phyloP scores from a whole-genome alignment of 164 flowering plant genomes.

The Kingdonia uniflora region DNA sequence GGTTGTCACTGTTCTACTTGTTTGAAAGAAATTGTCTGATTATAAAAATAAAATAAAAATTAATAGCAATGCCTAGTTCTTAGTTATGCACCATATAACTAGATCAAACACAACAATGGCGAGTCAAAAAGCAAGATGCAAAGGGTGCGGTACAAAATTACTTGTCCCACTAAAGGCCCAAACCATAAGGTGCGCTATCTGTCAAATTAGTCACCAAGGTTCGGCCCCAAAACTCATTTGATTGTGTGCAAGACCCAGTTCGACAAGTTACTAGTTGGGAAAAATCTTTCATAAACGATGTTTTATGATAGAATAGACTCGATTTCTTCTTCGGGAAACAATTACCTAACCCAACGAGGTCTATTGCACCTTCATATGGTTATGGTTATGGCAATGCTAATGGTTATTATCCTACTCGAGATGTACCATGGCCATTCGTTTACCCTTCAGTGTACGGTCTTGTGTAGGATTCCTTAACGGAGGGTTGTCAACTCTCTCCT shows the following conservation, averaged over 20 bases:
- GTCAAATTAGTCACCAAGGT: conserved; percentile 9
- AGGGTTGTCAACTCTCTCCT: no score
- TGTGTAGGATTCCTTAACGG: conserved; percentile 52
- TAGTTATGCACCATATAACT: no score
- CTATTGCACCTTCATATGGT: not conserved
- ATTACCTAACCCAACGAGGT: not conserved
- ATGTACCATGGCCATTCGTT: not conserved
- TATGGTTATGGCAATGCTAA: not conserved
- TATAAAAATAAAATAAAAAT: no score
- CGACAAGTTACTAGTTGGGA: conserved; percentile 7
- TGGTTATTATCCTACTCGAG: not conserved
- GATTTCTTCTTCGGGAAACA: not conserved
- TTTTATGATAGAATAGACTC: conserved; percentile 8
- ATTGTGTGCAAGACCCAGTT: conserved; percentile 7
- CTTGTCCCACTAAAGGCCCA: conserved; percentile 15
- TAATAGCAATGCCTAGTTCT: no score
- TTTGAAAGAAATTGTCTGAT: no score
- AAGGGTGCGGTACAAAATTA: conserved; percentile 11
- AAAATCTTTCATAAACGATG: conserved; percentile 10
- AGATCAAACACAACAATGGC: conserved; percentile 8
- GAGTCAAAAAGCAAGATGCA: conserved; percentile 14
- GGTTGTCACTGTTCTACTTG: no score
- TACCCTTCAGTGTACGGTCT: conserved; percentile 18
- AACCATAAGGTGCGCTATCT: conserved; percentile 11
- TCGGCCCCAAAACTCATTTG: not conserved